Evolutionary conservation across 495 filamentous ascomycete genomes (phyloP).

Genomic region (Lasiosphaeris hirsuta): DNA sequence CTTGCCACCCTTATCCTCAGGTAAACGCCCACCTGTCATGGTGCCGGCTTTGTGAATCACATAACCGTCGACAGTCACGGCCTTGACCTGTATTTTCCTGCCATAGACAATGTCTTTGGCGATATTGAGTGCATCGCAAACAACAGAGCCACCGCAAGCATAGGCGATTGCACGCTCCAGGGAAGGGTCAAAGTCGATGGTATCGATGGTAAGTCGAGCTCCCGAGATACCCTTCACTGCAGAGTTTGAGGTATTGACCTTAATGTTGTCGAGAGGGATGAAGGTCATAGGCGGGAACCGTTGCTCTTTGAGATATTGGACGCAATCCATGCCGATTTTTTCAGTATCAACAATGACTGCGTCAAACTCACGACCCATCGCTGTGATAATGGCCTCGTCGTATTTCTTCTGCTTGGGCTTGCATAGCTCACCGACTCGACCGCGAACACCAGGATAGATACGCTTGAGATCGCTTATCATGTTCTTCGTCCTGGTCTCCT

Average conservation of each 20-base stretch:
- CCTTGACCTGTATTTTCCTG: constrained; percentile 81
- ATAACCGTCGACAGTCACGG: constrained; percentile 85
- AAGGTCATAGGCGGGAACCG: constrained; percentile 82
- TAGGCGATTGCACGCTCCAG: constrained; percentile 91
- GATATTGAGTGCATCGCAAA: constrained; percentile 81
- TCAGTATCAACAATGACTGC: constrained; percentile 95
- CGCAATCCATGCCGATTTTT: constrained; percentile 89
- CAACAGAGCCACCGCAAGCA: constrained; percentile 91
- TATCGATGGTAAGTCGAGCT: constrained; percentile 87
- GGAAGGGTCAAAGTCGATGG: constrained; percentile 85
- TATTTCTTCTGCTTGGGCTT: constrained; percentile 96
- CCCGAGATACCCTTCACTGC: constrained; percentile 85
- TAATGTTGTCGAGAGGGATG: constrained; percentile 94
- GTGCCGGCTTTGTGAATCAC: constrained; percentile 96
- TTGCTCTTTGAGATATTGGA: constrained; percentile 90
- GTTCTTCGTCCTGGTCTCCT: constrained; percentile 71
- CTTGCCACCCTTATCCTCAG: constrained; percentile 65
- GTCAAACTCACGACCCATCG: constrained; percentile 89
- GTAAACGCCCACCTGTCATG: constrained; percentile 90
- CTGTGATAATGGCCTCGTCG: constrained; percentile 85
- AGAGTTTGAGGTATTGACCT: constrained; percentile 82
- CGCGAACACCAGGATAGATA: constrained; percentile 87
- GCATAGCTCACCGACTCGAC: constrained; percentile 87
- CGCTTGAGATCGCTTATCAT: constrained; percentile 81
- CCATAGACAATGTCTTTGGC: constrained; percentile 90